Evolutionary conservation across 345 rosid species (phyloP).

Genomic region (Citrus glauca): DNA sequence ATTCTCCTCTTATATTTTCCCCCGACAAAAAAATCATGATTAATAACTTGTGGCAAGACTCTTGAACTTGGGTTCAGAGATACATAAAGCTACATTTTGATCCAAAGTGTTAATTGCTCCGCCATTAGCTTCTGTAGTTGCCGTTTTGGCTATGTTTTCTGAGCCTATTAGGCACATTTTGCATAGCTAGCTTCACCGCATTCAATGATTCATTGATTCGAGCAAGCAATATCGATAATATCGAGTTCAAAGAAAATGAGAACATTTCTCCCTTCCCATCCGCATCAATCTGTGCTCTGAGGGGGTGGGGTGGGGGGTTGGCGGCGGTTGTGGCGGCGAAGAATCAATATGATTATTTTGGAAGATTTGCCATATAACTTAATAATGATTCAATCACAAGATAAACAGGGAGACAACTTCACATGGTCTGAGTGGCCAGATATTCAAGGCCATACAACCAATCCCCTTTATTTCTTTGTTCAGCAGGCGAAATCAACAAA

Average conservation of each 20-base stretch:
- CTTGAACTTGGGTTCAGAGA: not conserved
- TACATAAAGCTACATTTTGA: not conserved
- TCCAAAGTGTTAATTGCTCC: not conserved
- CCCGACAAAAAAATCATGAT: not conserved
- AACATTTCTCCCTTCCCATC: not conserved
- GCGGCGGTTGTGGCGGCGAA: no score
- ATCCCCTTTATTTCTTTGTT: not conserved
- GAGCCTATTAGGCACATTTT: not conserved
- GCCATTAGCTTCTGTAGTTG: not conserved
- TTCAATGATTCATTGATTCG: not conserved
- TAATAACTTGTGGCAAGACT: not conserved
- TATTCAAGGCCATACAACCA: not conserved
- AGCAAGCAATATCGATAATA: no score
- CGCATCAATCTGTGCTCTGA: no score
- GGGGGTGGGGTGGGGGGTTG: no score
- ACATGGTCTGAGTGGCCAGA: not conserved
- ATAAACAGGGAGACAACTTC: not conserved
- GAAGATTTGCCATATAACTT: not conserved
- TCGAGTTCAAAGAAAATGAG: no score
- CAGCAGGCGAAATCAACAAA: not conserved
- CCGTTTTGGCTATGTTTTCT: not conserved
- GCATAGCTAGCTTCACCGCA: not conserved
- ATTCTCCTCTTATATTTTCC: not conserved
- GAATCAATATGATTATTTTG: not conserved
- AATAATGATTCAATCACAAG: not conserved